These are phyloP conservation scores for Exophiala aquamarina DNA, from an alignment of 2,329 filamentous ascomycete genomes.

Conservation along the genomic window DNA sequence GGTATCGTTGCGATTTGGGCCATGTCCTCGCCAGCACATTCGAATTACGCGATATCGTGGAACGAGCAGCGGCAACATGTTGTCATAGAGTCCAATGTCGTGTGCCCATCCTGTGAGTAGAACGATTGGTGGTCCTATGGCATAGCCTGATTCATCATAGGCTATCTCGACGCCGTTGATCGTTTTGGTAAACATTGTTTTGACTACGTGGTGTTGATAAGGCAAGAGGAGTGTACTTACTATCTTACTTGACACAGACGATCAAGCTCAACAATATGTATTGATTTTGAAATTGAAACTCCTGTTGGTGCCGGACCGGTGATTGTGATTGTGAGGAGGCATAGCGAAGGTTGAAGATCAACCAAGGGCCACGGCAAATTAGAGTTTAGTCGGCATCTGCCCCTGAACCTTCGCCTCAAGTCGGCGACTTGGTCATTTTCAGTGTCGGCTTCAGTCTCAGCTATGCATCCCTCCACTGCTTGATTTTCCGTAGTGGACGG, in stretches of 20 bases:
- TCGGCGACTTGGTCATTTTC: too few relatives aligned
- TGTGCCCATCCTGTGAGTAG: constrained; percentile 19
- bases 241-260: too few relatives aligned
- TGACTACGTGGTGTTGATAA: background rate
- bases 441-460: too few relatives aligned
- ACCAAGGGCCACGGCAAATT: too few relatives aligned
- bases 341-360: background rate
- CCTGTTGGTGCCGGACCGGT: constrained; percentile 2
- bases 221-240: background rate
- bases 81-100: constrained; percentile 17
- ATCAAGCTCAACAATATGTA: background rate
- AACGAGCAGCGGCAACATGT: constrained; percentile 11
- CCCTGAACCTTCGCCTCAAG: too few relatives aligned
- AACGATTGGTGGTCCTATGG: constrained; percentile 11
- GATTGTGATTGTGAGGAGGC: background rate
- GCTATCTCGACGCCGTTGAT: constrained; percentile 14
- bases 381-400: too few relatives aligned
- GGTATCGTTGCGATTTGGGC: constrained; percentile 1
- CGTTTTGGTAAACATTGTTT: constrained; percentile 1
- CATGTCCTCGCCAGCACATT: constrained; percentile 4
- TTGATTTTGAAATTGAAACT: background rate
- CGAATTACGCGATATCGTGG: background rate
- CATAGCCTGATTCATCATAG: constrained; percentile 14
- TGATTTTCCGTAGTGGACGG: too few relatives aligned
- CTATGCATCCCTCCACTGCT: too few relatives aligned